Evolutionary conservation across 805 yeast species (phyloP).

Genomic region (Suhomyces prunicola): DNA sequence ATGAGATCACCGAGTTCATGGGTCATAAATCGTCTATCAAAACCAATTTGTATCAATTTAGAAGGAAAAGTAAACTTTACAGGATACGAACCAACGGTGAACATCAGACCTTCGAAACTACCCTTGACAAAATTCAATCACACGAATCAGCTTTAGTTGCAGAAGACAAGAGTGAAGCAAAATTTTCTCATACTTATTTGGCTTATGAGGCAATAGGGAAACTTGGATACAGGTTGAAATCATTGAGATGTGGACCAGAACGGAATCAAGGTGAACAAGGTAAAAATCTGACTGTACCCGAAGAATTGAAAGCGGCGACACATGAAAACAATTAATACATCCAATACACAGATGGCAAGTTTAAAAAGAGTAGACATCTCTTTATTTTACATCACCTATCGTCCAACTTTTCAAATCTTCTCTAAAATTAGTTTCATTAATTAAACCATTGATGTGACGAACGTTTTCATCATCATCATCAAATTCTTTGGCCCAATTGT

Average conservation of each 20-base stretch:
- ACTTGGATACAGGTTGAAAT: not conserved
- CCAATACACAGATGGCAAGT: not conserved
- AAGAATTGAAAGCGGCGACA: not conserved
- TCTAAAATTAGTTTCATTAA: conserved; percentile 35
- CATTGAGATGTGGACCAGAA: not conserved
- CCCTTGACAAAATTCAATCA: not conserved
- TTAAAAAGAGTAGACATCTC: not conserved
- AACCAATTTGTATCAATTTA: not conserved
- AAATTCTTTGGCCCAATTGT: conserved; percentile 5
- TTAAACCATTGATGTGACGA: conserved; percentile 34
- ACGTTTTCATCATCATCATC: conserved; percentile 19
- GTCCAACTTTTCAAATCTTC: conserved; percentile 45
- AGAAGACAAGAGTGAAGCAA: too few relatives aligned
- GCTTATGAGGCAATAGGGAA: not conserved
- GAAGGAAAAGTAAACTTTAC: not conserved
- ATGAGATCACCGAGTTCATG: conserved; percentile 3
- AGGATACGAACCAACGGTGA: not conserved
- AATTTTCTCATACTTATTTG: not conserved
- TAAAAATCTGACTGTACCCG: not conserved
- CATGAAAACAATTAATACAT: not conserved
- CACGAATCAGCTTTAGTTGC: not conserved
- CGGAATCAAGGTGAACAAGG: not conserved
- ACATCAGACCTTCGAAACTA: not conserved
- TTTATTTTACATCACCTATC: conserved; percentile 6
- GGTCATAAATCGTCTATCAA: not conserved